Evolutionary conservation across 306 rosid genomes (phyloP), one percentile per base, ranked within the genome.

Genomic region (Cucurbita ficifolia): DNA sequence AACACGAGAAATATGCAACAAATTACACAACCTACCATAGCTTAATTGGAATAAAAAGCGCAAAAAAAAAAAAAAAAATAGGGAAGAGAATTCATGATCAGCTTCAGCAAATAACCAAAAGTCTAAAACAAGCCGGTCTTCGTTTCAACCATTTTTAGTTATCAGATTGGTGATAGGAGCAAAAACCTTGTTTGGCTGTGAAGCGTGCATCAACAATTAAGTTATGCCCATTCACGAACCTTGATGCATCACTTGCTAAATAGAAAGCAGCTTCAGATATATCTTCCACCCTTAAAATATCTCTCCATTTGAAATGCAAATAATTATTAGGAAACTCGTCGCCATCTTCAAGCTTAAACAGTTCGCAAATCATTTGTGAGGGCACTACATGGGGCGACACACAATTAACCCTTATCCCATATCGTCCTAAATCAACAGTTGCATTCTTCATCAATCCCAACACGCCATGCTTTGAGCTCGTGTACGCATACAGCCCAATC

Each of bases 141-240:
- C 1, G 43, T 39, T 39, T 39, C 7, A 39, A 24, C 29, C 5
- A 5, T 0, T 38, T 38, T 8, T 3, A 56, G 3, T 56, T 56
- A 9, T 2, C 16, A 39, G 42, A 40, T 40, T 7, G 12, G 9
- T 45, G 49, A 9, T 2, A 57, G 8, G 63, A 57, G 39, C 18
- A 57, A 61, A 36, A n/a, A 8, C 21, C 68, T 61, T 35, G 76
- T n/a, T 73, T 73, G 2, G 1, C 46, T 16, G 65, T 74, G 7
- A 60, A 86, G 24, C 88, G 89, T 57, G 90, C 94, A 62, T 86
- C 87, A 1, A 88, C 33, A 46, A 84, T 14, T 6, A 86, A 79
- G 53, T 88, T 54, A 43, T 77, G 87, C 0, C 94, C 87, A 72
- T 84, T 83, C 0, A 88, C 88, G 39, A 50, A 86, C 64, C 78